These are phyloP conservation scores for Amoebophrya sp. DNA, from an alignment of 169 alveolate genomes.

Conservation along the genomic window DNA sequence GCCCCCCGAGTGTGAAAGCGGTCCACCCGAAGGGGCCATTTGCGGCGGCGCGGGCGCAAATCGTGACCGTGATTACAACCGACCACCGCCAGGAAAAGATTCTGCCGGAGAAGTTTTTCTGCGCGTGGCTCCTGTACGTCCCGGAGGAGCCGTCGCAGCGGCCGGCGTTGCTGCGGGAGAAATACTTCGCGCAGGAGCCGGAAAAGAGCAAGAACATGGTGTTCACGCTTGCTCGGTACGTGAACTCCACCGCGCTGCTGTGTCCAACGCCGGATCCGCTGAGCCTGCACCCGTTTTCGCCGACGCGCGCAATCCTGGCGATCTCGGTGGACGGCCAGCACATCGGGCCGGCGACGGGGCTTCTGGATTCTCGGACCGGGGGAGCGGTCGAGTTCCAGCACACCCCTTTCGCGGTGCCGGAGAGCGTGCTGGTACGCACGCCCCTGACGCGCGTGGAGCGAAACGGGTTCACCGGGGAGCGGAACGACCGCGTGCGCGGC, in stretches of 20 bases:
- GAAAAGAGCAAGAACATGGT: background rate
- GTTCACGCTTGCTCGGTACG: background rate
- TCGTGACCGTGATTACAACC: background rate
- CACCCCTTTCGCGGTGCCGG: background rate
- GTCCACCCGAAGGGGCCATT: background rate
- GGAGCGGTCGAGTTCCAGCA: background rate
- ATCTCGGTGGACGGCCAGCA: background rate
- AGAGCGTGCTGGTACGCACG: background rate
- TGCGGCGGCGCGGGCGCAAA: background rate
- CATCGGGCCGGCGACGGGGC: background rate
- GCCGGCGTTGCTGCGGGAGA: background rate
- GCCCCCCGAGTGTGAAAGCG: background rate
- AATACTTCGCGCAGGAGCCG: background rate
- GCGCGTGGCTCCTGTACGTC: background rate
- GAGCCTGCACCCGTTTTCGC: background rate
- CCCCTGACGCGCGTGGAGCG: background rate
- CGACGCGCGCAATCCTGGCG: background rate
- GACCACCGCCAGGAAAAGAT: background rate
- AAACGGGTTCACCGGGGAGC: background rate
- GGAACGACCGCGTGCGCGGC: background rate
- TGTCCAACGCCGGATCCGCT: background rate
- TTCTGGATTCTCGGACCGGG: background rate
- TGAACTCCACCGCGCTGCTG: background rate
- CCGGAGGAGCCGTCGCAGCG: background rate
- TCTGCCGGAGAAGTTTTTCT: background rate